A percentile compares a stretch with the other conserved stretches of the same genome.
These are phyloP conservation scores for Penicillium sclerotigenum DNA, from an alignment of 2,329 filamentous ascomycete species.

Conservation along the genomic window DNA sequence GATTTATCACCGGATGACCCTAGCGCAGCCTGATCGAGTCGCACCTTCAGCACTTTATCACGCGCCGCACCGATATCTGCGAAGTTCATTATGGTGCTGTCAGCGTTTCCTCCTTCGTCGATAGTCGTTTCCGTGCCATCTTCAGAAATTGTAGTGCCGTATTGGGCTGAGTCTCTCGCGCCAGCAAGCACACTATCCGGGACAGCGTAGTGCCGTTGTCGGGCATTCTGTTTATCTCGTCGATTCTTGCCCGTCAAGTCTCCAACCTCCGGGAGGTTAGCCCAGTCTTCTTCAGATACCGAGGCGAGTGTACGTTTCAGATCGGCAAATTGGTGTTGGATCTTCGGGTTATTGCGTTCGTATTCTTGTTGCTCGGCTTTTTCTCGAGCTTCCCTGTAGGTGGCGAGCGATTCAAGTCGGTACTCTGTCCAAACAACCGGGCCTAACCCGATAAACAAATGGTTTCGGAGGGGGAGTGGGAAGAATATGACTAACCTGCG, in stretches of 20 bases:
- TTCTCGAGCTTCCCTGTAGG: constrained; percentile 87
- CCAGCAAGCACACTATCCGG: constrained; percentile 92
- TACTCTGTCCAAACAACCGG: constrained; percentile 67
- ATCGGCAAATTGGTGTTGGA: constrained; percentile 95
- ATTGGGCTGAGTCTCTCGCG: constrained; percentile 73
- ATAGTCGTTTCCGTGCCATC: constrained; percentile 61
- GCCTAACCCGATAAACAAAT: constrained; percentile 64
- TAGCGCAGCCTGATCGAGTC: constrained; percentile 81
- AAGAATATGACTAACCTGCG: constrained; percentile 68
- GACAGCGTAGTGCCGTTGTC: constrained; percentile 89
- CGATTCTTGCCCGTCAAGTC: constrained; percentile 94
- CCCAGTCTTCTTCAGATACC: constrained; percentile 95
- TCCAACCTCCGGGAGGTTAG: constrained; percentile 88
- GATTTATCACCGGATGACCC: constrained; percentile 66
- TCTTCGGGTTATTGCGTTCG: constrained; percentile 96
- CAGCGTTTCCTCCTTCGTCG: constrained; percentile 49
- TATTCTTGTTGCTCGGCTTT: constrained; percentile 88
- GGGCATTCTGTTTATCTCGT: constrained; percentile 74
- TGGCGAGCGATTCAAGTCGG: constrained; percentile 63
- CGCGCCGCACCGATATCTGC: constrained; percentile 93
- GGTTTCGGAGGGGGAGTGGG: constrained; percentile 36
- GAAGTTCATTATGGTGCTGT: constrained; percentile 97
- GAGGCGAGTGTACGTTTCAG: constrained; percentile 84
- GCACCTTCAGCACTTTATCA: constrained; percentile 93
- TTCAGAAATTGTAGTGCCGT: constrained; percentile 84